Conservation (phyloP, 2,329 filamentous ascomycete species). For the Sporothrix curviconia region DNA sequence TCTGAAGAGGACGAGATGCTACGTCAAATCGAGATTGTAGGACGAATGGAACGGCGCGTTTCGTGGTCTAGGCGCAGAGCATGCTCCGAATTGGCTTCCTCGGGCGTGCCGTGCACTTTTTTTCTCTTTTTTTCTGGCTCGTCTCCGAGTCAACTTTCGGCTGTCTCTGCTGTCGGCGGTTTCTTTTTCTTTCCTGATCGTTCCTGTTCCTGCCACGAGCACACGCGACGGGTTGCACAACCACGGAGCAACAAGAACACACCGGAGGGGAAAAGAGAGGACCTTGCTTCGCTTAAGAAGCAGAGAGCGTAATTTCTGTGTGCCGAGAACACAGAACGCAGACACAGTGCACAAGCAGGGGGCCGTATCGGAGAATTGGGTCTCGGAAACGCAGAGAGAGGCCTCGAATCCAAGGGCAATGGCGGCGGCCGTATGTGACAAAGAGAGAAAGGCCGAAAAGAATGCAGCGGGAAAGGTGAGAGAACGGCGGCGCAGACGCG, state of each 20-base stretch:
- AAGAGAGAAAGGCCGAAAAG: not conserved
- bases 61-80: not conserved
- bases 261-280: not conserved
- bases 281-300: conserved; percentile 13
- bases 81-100: too few species aligned
- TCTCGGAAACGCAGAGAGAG: not conserved
- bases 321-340: not conserved
- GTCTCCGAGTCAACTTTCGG: conserved; percentile 5
- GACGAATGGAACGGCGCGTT: not conserved
- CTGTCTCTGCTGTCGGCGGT: not conserved
- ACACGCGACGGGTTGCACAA: conserved; percentile 2
- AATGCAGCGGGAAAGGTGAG: too few species aligned
- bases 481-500: too few species aligned
- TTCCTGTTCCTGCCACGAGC: too few species aligned
- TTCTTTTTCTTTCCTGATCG: too few species aligned
- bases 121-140: not conserved
- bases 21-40: not conserved
- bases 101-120: not conserved
- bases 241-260: not conserved
- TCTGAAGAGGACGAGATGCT: too few species aligned
- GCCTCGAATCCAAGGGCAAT: not conserved
- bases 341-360: conserved; percentile 6
- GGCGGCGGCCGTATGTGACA: not conserved
- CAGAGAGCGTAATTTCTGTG: not conserved
- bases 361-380: conserved; percentile 11